Evolutionary conservation across 352 stramenopile species (phyloP).

Genomic region (Phytophthora foliorum): DNA sequence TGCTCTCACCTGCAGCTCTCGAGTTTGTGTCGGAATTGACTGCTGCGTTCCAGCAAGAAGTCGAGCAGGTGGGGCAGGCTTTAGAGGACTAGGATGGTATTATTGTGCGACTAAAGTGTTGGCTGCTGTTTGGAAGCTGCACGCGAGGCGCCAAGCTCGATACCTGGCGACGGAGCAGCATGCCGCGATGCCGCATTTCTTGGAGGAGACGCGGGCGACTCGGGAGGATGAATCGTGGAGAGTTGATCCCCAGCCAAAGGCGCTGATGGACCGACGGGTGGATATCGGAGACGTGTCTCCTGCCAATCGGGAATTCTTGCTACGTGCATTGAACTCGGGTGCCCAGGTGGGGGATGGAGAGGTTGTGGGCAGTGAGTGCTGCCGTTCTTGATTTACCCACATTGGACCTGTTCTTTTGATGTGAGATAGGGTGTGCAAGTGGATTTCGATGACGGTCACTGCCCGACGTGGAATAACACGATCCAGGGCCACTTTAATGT

Average conservation of each 20-base stretch:
- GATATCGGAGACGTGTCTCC: constrained; percentile 95
- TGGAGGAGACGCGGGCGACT: constrained; percentile 70
- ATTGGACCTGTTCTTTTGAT: background rate
- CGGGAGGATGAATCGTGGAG: constrained; percentile 72
- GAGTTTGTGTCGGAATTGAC: constrained; percentile 90
- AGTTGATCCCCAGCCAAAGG: constrained; percentile 66
- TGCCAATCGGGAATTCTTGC: constrained; percentile 91
- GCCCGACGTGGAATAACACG: constrained; percentile 94
- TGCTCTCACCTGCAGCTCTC: constrained; percentile 88
- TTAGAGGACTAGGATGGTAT: background rate
- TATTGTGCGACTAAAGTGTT: background rate
- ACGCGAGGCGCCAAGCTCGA: constrained; percentile 60
- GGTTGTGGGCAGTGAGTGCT: background rate
- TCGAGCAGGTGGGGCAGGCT: constrained; percentile 45
- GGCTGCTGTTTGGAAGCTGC: constrained; percentile 44
- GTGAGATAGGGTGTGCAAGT: constrained; percentile 67
- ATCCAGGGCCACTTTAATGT: constrained; percentile 94
- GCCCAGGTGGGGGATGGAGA: constrained; percentile 63
- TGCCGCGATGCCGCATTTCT: constrained; percentile 85
- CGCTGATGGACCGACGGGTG: constrained; percentile 92
- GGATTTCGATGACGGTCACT: constrained; percentile 84
- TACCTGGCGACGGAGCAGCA: constrained; percentile 74
- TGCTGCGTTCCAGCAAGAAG: constrained; percentile 72
- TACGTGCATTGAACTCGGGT: constrained; percentile 95
- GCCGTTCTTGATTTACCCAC: constrained; percentile 1